Percentiles rank a stretch among this genome's conserved stretches.
phyloP scores from a whole-genome alignment of 257 asterid species.

The Nicotiana sylvestris region DNA sequence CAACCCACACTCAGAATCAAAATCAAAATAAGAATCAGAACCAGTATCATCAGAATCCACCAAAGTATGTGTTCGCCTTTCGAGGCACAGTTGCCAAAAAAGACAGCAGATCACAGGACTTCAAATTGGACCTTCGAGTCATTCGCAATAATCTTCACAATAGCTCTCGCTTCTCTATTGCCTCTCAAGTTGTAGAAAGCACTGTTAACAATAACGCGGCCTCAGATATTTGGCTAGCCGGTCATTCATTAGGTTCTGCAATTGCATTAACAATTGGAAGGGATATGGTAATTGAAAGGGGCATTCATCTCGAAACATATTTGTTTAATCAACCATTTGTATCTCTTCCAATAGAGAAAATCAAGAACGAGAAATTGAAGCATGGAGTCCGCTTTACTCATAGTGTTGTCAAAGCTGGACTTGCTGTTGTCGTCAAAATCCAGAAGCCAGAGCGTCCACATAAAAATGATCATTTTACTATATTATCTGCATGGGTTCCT shows the following conservation, averaged over 20 bases:
- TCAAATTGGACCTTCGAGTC: conserved; percentile 48
- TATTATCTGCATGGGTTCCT: conserved; percentile 60
- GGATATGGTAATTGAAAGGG: conserved; percentile 28
- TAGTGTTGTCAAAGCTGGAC: conserved; percentile 48
- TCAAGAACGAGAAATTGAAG: conserved; percentile 40
- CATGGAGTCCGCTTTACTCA: conserved; percentile 44
- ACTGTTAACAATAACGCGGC: conserved; percentile 24
- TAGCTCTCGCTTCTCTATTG: conserved; percentile 39
- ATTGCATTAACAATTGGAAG: conserved; percentile 53
- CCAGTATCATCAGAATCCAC: conserved; percentile 14
- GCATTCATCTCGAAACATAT: conserved; percentile 46
- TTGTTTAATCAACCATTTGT: conserved; percentile 69
- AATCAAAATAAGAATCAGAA: too few species aligned
- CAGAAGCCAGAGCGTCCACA: background rate
- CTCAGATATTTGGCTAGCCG: conserved; percentile 52
- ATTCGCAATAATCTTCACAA: conserved; percentile 35
- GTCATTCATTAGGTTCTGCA: conserved; percentile 66
- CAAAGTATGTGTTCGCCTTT: conserved; percentile 49
- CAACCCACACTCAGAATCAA: too few species aligned
- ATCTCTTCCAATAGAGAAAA: conserved; percentile 50
- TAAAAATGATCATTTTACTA: conserved; percentile 13
- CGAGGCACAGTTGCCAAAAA: conserved; percentile 49
- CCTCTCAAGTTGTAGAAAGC: conserved; percentile 21
- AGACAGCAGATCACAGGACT: conserved; percentile 38
- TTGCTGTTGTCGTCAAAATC: conserved; percentile 43